These are phyloP conservation scores for Psilocybe mexicana DNA, from an alignment of 1,284 basidiomycete genomes.

Conservation along the genomic window DNA sequence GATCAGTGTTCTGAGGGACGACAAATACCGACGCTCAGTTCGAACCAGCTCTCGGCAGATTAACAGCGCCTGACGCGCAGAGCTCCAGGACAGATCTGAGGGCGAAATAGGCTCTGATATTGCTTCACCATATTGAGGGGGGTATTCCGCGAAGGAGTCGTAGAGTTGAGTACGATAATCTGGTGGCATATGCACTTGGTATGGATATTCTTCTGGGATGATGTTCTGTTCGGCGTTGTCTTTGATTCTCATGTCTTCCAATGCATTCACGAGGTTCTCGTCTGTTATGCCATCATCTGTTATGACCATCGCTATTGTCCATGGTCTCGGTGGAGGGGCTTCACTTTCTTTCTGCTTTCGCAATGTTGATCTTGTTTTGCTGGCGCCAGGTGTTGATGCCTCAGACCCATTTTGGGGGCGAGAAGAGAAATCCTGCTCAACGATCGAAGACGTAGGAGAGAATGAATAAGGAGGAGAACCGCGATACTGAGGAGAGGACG, in stretches of 20 bases:
- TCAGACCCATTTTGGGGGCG: not conserved
- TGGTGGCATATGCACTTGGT: constrained; percentile 11
- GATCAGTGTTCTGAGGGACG: constrained; percentile 28
- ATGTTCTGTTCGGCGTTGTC: constrained; percentile 3
- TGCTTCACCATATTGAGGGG: constrained; percentile 20
- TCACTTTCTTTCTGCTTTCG: constrained; percentile 16
- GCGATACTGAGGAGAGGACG: not conserved
- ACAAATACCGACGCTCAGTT: constrained; percentile 36
- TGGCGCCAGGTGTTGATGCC: not conserved
- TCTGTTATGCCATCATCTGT: constrained; percentile 32
- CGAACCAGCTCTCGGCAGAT: constrained; percentile 34
- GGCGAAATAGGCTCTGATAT: constrained; percentile 13
- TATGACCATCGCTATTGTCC: constrained; percentile 30
- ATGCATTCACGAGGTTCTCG: constrained; percentile 32
- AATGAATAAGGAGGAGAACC: constrained; percentile 7
- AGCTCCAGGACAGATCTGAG: constrained; percentile 27
- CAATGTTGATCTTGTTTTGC: constrained; percentile 13
- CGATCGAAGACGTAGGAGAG: constrained; percentile 5
- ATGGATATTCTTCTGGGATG: constrained; percentile 11
- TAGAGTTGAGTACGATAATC: constrained; percentile 17
- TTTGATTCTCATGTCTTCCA: constrained; percentile 32
- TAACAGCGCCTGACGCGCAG: constrained; percentile 29
- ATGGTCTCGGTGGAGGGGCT: constrained; percentile 13
- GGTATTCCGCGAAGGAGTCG: constrained; percentile 24
- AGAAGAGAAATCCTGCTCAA: not conserved